A percentile compares a stretch with the other conserved stretches of the same genome.
phyloP scores from a whole-genome alignment of 176 grass and related monocot species.

The barley (Hordeum vulgare) region MorexV3_pseudomolecules_assembly NC_058522.1:477300349-477300848 shows the following conservation, averaged over 20 bases:
- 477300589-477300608: slow-evolving; percentile 92
- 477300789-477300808: slow-evolving; percentile 71
- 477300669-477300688: not conserved
- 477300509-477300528: slow-evolving; percentile 67
- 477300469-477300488: slow-evolving; percentile 70
- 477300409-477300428: slow-evolving; percentile 5
- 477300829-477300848: slow-evolving; percentile 56
- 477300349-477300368: not conserved
- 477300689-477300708: not conserved
- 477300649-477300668: slow-evolving; percentile 67
- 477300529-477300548: slow-evolving; percentile 86
- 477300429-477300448: not conserved
- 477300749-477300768: slow-evolving; percentile 86
- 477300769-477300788: slow-evolving; percentile 61
- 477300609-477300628: slow-evolving; percentile 96
- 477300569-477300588: slow-evolving; percentile 83
- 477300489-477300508: slow-evolving; percentile 86
- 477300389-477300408: not conserved
- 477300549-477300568: slow-evolving; percentile 80
- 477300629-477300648: slow-evolving; percentile 83
- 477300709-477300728: not conserved
- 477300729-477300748: slow-evolving; percentile 64
- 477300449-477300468: not conserved
- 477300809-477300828: slow-evolving; percentile 79
- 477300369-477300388: not conserved